Base-by-base conservation (phyloP, 345 rosid genomes). In the Conringia planisiliqua region DNA sequence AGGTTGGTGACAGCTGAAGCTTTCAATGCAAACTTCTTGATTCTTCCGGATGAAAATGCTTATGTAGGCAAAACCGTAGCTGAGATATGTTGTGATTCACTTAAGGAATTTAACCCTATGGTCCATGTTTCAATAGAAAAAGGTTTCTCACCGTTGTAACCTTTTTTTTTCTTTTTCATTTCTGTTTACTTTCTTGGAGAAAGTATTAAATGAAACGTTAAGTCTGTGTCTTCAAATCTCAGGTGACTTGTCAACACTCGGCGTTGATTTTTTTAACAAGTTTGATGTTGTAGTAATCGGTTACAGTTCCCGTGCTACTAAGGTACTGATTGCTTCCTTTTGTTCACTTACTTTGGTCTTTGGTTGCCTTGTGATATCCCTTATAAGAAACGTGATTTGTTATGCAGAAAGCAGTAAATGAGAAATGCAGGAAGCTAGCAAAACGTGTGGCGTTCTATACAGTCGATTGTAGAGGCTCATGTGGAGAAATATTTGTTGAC, bases 91-190 rank as follows among this genome's bases (percentile, higher is more conserved):
- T 79, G 94, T 66, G 82, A 88, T 79, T 88, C 92, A 39, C 80
- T 95, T 73, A 86, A 89, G 75, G 99, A 92, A 16, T 95, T 95
- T 75, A 95, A 95, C 39, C 97, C 97, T 7, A 90, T 92, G 99
- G 96, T 95, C 52, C 90, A 75, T 67, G 98, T 90, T 78, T 89
- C 88, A 0, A 88, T 84, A 10, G 89, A 83, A 64, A 90, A 82
- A 90, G 97, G 97, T 95, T 27, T 11, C 2, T 27, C 27, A n/a
- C 58, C 9, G 7, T 20, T 0, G 6, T 7, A 46, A 46, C 24
- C 24, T 2, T 22, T 22, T 22, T 22, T 22, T 22, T 22, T 2
- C 2, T 22, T 33, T 29, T 60, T 47, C 2, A 1, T 47, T n/a
- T 33, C 57, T 22, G 1, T 54, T 18, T 1, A 1, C 4, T 35